A percentile compares a stretch with the other conserved stretches of the same genome.
phyloP scores from a whole-genome alignment of 23 red algal genomes.

The Pyropia haitanensis region DNA sequence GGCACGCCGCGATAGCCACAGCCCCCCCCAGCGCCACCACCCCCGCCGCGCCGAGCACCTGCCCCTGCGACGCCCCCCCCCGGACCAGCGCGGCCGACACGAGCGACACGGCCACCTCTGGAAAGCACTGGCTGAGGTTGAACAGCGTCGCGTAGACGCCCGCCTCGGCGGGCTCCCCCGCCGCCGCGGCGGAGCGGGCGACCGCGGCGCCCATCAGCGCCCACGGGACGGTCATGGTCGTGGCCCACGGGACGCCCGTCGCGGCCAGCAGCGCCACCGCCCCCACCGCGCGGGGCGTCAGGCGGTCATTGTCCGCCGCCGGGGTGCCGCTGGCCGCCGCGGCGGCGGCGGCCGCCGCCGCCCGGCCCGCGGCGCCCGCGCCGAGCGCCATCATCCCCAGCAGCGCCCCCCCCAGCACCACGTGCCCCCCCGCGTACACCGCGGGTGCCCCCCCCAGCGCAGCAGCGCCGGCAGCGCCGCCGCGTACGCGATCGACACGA shows the following conservation, averaged over 20 bases:
- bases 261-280: slow-evolving; percentile 19
- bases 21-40: slow-evolving; percentile 21
- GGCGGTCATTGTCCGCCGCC: background rate
- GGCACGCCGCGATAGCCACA: slow-evolving; percentile 6
- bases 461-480: slow-evolving; percentile 36
- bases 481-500: slow-evolving; percentile 40
- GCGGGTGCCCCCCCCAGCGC: background rate
- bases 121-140: slow-evolving; percentile 73
- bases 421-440: slow-evolving; percentile 28
- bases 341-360: too few species aligned
- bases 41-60: slow-evolving; percentile 41
- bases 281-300: too few species aligned
- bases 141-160: slow-evolving; percentile 52
- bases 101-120: slow-evolving; percentile 54
- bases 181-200: background rate
- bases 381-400: background rate
- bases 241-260: slow-evolving; percentile 75
- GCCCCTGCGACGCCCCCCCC: slow-evolving; percentile 14
- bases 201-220: slow-evolving; percentile 55
- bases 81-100: slow-evolving; percentile 30
- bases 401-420: slow-evolving; percentile 37
- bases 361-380: too few species aligned
- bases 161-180: slow-evolving; percentile 5
- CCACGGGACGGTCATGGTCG: slow-evolving; percentile 85
- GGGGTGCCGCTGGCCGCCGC: too few species aligned